Conservation (phyloP, 495 filamentous ascomycete genomes). For the Parathielavia hyrcaniae region DNA sequence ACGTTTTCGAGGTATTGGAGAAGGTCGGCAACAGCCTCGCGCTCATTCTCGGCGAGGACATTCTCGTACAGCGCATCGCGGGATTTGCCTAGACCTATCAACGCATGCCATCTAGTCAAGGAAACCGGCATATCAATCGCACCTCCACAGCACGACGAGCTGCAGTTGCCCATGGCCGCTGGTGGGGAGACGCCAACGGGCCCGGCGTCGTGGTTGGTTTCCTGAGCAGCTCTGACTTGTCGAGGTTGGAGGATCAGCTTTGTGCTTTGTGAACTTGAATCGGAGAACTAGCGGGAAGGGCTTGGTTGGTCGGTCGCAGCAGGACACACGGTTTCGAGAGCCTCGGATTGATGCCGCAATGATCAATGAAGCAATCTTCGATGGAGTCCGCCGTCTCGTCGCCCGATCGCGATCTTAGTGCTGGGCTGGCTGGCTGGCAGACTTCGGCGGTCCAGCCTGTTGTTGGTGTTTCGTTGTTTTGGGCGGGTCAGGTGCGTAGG, state of each 20-base stretch:
- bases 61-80: conserved; percentile 94
- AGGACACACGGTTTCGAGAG: neutral
- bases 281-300: neutral
- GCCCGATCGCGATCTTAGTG: conserved; percentile 16
- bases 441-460: conserved; percentile 10
- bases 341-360: conserved; percentile 6
- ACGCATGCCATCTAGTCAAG: neutral
- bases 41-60: conserved; percentile 89
- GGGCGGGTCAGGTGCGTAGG: conserved; percentile 19
- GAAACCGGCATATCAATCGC: neutral
- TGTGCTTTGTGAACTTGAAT: conserved; percentile 8
- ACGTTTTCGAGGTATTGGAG: conserved; percentile 95
- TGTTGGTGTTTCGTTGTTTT: conserved; percentile 23
- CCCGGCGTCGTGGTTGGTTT: conserved; percentile 14
- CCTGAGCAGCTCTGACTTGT: conserved; percentile 9
- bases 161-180: conserved; percentile 39
- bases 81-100: conserved; percentile 57
- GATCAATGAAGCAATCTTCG: conserved; percentile 23
- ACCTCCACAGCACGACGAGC: conserved; percentile 40
- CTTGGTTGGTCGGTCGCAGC: conserved; percentile 15
- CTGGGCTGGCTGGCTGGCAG: conserved; percentile 12
- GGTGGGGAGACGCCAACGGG: conserved; percentile 12
- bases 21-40: conserved; percentile 94
- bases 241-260: conserved; percentile 1
- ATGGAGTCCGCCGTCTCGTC: conserved; percentile 1